phyloP scores from a whole-genome alignment of 139 green algal genomes.

The Volvox africanus region DNA sequence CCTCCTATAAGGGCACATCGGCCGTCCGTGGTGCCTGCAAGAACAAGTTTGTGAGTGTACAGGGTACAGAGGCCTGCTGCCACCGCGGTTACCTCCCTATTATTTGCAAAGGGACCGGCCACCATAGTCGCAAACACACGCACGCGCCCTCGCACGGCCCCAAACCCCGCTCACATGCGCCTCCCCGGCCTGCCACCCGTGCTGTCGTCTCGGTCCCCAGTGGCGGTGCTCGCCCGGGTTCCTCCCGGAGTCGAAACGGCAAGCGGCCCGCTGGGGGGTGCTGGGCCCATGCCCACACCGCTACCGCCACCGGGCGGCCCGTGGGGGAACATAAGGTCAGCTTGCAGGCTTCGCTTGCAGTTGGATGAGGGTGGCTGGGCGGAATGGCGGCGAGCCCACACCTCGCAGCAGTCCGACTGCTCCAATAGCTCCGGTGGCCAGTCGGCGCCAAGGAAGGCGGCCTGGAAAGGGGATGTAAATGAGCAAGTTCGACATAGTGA shows the following conservation, averaged over 20 bases:
- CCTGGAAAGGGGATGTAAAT: background rate
- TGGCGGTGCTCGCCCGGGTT: background rate
- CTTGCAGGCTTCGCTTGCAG: background rate
- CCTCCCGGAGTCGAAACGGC: background rate
- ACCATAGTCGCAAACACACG: no score
- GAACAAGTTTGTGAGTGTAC: no score
- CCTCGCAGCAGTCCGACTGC: conserved; percentile 33
- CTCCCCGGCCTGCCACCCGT: background rate
- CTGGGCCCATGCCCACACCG: background rate
- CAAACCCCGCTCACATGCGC: background rate
- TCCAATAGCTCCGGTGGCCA: conserved; percentile 47
- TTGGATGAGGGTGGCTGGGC: background rate
- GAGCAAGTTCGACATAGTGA: no score
- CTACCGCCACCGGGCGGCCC: no score
- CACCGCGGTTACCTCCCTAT: no score
- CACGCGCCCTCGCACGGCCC: no score
- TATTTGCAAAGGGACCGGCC: no score
- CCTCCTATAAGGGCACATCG: no score
- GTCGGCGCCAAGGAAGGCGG: conserved; percentile 5
- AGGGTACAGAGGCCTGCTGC: no score
- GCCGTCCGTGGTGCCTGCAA: no score
- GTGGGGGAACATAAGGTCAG: background rate
- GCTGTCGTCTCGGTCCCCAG: background rate
- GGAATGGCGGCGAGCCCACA: conserved; percentile 29
- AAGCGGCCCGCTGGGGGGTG: background rate